phyloP scores from a whole-genome alignment of 1,284 basidiomycete species.

The Xerocomus nothofagi region DNA sequence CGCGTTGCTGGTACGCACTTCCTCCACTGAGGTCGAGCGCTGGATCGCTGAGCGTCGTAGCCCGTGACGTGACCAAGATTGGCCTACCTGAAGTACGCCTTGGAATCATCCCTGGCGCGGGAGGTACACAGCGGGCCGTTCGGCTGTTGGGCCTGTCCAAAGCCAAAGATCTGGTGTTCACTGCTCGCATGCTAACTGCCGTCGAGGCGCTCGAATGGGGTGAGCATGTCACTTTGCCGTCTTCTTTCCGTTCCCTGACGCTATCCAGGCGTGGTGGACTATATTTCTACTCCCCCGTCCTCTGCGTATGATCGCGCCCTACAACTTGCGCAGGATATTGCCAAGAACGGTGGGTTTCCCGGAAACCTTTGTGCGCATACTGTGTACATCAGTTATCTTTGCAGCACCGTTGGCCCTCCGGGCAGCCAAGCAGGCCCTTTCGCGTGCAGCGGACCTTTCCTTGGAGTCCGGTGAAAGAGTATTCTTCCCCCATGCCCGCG shows the following conservation, averaged over 20 bases:
- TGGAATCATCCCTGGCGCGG: slow-evolving; percentile 95
- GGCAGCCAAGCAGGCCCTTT: slow-evolving; percentile 88
- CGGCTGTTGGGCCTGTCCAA: slow-evolving; percentile 79
- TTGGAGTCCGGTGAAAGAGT: slow-evolving; percentile 63
- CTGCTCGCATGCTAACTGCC: slow-evolving; percentile 56
- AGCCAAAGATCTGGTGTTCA: slow-evolving; percentile 85
- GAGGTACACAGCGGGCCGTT: slow-evolving; percentile 86
- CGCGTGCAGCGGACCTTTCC: slow-evolving; percentile 74
- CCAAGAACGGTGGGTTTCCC: slow-evolving; percentile 59
- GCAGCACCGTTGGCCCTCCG: slow-evolving; percentile 85
- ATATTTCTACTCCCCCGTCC: slow-evolving; percentile 60
- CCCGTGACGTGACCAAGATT: slow-evolving; percentile 63
- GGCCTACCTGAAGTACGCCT: slow-evolving; percentile 77
- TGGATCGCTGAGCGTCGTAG: slow-evolving; percentile 24
- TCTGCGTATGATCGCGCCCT: slow-evolving; percentile 69
- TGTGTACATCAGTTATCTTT: not conserved
- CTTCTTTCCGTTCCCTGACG: slow-evolving; percentile 6
- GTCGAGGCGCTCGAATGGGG: slow-evolving; percentile 76
- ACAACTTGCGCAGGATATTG: slow-evolving; percentile 63
- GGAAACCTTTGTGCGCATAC: not conserved
- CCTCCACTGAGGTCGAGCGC: not conserved
- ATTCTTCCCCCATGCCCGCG: not conserved
- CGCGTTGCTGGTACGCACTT: slow-evolving; percentile 69
- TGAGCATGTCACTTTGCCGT: slow-evolving; percentile 34
- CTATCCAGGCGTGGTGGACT: slow-evolving; percentile 71